Base-by-base conservation (phyloP, 345 rosid species). In the Anacardium occidentale region DNA sequence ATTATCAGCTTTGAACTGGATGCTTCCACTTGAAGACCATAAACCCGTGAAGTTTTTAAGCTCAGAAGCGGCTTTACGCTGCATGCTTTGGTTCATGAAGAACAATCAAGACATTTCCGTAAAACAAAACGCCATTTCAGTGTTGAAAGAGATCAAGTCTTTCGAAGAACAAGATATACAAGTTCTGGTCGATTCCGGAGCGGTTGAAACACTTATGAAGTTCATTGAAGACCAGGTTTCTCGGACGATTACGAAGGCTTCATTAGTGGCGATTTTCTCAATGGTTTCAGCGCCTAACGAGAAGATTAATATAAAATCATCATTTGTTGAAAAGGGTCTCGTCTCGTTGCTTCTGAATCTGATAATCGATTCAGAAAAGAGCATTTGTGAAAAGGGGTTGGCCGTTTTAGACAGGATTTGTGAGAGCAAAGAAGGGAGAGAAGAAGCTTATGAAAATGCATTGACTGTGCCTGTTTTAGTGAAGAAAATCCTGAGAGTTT, bases 401-500 rank as follows among this genome's bases (percentile, higher is more conserved):
- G 79, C 77, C 0, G 79, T 85, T 10, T 21, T 87, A 10, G 81
- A 83, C 20, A 62, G 61, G 22, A 82, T 87, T 7, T 70, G 79
- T 14, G 83, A 81, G 8, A 62, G 50, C 24, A 78, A 76, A 29
- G 73, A 80, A 22, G 89, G 85, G 24, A 79, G 80, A 58, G 76
- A 69, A 70, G 73, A 74, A 66, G 86, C 85, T 8, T 77, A 54
- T 10, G 54, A 51, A 1, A 82, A 87, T 68, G 78, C 80, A 2
- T 62, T 87, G 29, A 76, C 89, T 14, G 34, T 75, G 24, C 87
- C 91, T 0, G 70, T 87, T 10, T 22, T 87, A 26, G 87, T 85
- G 58, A 87, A 87, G 80, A 87, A 85, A 64, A 64, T 87, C 12
- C 48, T 83, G 50, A 55, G 87, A 10, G 85, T 82, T 0, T 76